phyloP scores from a whole-genome alignment of 192 early-diverging fungal genomes.

The Podila minutissima region DNA sequence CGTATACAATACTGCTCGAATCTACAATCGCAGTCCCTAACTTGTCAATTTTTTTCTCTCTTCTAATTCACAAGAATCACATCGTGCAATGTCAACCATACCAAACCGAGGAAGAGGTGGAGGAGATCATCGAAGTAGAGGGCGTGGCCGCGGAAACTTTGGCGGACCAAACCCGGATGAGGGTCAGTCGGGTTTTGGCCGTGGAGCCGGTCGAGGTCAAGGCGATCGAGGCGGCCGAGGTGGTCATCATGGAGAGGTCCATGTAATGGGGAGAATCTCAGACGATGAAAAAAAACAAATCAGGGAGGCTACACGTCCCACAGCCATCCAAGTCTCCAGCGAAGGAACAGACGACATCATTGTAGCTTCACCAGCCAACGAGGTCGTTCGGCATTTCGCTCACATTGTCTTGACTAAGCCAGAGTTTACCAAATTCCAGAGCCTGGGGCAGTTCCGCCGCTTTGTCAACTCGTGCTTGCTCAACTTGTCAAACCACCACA shows the following conservation, averaged over 20 bases:
- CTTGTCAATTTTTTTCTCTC: no score
- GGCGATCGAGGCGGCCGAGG: background rate
- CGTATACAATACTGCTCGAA: no score
- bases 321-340: conserved; percentile 17
- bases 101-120: no score
- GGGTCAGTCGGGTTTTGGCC: no score
- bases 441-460: conserved; percentile 1
- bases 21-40: no score
- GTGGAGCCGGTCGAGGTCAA: background rate
- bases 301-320: background rate
- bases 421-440: background rate
- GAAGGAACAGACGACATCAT: conserved; percentile 48
- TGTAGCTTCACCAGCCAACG: background rate
- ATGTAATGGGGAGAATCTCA: background rate
- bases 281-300: conserved; percentile 10
- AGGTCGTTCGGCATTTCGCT: conserved; percentile 1
- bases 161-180: no score
- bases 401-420: background rate
- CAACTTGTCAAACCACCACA: conserved; percentile 7
- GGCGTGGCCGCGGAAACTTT: no score
- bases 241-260: background rate
- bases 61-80: no score
- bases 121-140: no score
- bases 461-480: conserved; percentile 48
- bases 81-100: no score